Evolutionary conservation across 805 yeast genomes (phyloP).

Genomic region (Ogataea paradorogensis): DNA sequence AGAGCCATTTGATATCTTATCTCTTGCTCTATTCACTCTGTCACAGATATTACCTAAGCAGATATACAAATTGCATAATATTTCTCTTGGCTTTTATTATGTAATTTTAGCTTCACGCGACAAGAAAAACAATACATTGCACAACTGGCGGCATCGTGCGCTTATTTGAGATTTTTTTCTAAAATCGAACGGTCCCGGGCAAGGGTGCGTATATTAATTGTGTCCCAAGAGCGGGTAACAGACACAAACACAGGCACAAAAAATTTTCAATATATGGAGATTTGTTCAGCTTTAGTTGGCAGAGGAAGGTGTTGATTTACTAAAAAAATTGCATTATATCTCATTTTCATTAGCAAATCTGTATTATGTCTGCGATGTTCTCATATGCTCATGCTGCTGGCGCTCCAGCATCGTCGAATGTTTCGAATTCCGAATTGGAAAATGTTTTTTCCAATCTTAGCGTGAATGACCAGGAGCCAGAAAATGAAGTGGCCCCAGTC

Average conservation of each 20-base stretch:
- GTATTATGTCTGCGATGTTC: conserved; percentile 26
- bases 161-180: too few relatives aligned
- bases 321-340: conserved; percentile 5
- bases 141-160: too few relatives aligned
- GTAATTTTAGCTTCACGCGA: too few relatives aligned
- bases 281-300: conserved; percentile 11
- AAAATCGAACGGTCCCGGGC: too few relatives aligned
- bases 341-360: neutral
- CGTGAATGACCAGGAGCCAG: conserved; percentile 9
- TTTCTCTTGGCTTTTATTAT: too few relatives aligned
- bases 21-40: too few relatives aligned
- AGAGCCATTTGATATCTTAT: too few relatives aligned
- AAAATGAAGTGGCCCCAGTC: conserved; percentile 3
- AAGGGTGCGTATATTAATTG: too few relatives aligned
- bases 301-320: conserved; percentile 12
- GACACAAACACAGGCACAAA: conserved; percentile 7
- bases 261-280: conserved; percentile 13
- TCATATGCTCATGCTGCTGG: conserved; percentile 36
- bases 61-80: too few relatives aligned
- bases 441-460: conserved; percentile 13
- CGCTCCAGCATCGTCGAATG: conserved; percentile 17
- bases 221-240: conserved; percentile 6
- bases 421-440: conserved; percentile 8
- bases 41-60: too few relatives aligned
- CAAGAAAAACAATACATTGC: too few relatives aligned